These are phyloP conservation scores for Vararia minispora DNA, from an alignment of 768 basidiomycete genomes.

Conservation along the genomic window DNA sequence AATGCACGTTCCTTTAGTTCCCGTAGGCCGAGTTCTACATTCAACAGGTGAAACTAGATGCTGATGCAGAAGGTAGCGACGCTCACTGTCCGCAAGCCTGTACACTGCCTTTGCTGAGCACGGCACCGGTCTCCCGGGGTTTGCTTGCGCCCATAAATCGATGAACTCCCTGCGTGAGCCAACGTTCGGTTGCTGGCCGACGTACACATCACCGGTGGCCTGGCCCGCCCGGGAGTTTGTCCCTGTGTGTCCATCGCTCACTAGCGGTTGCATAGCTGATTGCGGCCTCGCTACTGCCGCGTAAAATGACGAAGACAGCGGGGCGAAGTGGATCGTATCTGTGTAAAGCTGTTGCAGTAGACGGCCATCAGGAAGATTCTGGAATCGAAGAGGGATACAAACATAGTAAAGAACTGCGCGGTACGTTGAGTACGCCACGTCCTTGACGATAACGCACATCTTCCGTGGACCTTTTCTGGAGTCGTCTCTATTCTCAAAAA, in stretches of 20 bases:
- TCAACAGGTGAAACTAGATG: slow-evolving; percentile 1
- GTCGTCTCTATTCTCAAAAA: slow-evolving; percentile 1
- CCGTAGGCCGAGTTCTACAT: slow-evolving; percentile 53
- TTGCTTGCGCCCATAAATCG: slow-evolving; percentile 46
- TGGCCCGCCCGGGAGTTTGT: not conserved
- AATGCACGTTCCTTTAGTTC: slow-evolving; percentile 70
- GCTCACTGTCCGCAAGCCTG: slow-evolving; percentile 71
- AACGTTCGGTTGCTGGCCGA: slow-evolving; percentile 17
- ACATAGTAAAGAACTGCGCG: slow-evolving; percentile 72
- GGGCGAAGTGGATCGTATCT: slow-evolving; percentile 74
- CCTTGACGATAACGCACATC: slow-evolving; percentile 39
- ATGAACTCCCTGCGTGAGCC: slow-evolving; percentile 59
- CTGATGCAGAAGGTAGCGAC: not conserved
- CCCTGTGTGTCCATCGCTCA: too few relatives aligned
- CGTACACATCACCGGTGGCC: slow-evolving; percentile 7
- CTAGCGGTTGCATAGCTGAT: too few relatives aligned
- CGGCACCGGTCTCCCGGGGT: slow-evolving; percentile 53
- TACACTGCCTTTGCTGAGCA: slow-evolving; percentile 83
- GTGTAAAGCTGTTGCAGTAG: slow-evolving; percentile 57
- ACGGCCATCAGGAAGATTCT: not conserved
- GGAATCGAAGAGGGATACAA: not conserved
- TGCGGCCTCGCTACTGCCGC: slow-evolving; percentile 11
- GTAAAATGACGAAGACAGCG: slow-evolving; percentile 61
- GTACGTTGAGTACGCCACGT: slow-evolving; percentile 54
- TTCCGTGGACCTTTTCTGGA: slow-evolving; percentile 31